phyloP scores from a whole-genome alignment of 495 filamentous ascomycete species.

The Baudoinia panamericana region DNA sequence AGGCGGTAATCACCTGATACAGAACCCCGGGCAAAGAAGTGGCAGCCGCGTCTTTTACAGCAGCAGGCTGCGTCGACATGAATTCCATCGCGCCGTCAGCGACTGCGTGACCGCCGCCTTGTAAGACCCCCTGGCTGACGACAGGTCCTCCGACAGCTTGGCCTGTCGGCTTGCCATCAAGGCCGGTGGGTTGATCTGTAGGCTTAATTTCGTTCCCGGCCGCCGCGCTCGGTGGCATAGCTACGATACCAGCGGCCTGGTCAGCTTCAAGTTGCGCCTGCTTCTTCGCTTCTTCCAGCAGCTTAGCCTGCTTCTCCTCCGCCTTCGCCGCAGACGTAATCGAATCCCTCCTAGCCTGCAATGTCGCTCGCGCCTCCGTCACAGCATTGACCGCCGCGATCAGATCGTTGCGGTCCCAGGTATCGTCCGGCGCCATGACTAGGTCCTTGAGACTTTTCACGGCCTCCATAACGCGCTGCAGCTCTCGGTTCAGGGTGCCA shows the following conservation, averaged over 20 bases:
- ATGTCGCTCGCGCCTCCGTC: conserved; percentile 3
- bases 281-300: conserved; percentile 8
- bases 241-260: not conserved
- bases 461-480: not conserved
- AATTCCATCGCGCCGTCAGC: no score
- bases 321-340: not conserved
- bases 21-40: no score
- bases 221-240: no score
- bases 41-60: no score
- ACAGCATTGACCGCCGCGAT: conserved; percentile 1
- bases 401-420: conserved; percentile 9
- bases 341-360: conserved; percentile 3
- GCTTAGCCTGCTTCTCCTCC: conserved; percentile 1
- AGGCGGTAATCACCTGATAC: no score
- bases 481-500: not conserved
- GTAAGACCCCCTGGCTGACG: no score
- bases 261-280: conserved; percentile 4
- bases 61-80: no score
- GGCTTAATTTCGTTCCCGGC: no score
- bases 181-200: no score
- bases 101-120: no score
- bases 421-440: conserved; percentile 10
- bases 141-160: no score
- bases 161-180: no score
- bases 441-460: conserved; percentile 8